phyloP scores from a whole-genome alignment of 1,284 basidiomycete genomes.

The Coniferiporia sulphurascens region DNA sequence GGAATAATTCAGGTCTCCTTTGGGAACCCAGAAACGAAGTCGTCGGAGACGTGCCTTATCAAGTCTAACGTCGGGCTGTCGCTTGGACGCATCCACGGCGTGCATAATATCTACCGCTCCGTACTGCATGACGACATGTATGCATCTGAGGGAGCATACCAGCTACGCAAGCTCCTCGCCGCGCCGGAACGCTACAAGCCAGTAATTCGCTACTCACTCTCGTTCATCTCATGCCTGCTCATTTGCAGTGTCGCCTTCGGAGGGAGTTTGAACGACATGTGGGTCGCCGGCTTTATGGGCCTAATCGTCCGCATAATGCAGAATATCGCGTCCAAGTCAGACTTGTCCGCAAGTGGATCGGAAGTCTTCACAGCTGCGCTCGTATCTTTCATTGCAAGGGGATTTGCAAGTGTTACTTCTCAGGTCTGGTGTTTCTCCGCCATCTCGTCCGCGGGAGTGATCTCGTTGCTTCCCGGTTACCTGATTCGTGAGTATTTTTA shows the following conservation, averaged over 20 bases:
- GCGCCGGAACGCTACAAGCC: conserved; percentile 60
- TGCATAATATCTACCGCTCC: conserved; percentile 71
- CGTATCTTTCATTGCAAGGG: conserved; percentile 76
- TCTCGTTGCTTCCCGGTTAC: conserved; percentile 79
- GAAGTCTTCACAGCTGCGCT: conserved; percentile 82
- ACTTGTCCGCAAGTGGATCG: conserved; percentile 83
- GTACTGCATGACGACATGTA: conserved; percentile 74
- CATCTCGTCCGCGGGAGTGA: conserved; percentile 78
- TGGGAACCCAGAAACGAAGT: conserved; percentile 52
- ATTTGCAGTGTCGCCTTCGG: conserved; percentile 81
- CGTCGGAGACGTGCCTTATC: conserved; percentile 73
- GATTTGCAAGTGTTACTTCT: conserved; percentile 66
- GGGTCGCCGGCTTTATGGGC: conserved; percentile 69
- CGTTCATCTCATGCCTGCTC: conserved; percentile 69
- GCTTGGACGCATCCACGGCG: conserved; percentile 65
- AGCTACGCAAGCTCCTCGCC: conserved; percentile 55
- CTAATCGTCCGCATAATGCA: conserved; percentile 66
- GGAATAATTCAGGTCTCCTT: conserved; percentile 77
- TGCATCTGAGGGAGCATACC: conserved; percentile 57
- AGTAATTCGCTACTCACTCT: conserved; percentile 59
- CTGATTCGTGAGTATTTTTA: conserved; percentile 59
- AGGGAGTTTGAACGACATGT: conserved; percentile 78
- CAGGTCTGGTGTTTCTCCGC: conserved; percentile 84
- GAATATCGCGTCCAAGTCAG: conserved; percentile 65
- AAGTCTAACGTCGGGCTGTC: conserved; percentile 70